phyloP scores from a whole-genome alignment of 2,329 filamentous ascomycete genomes.

The Setomelanomma holmii region DNA sequence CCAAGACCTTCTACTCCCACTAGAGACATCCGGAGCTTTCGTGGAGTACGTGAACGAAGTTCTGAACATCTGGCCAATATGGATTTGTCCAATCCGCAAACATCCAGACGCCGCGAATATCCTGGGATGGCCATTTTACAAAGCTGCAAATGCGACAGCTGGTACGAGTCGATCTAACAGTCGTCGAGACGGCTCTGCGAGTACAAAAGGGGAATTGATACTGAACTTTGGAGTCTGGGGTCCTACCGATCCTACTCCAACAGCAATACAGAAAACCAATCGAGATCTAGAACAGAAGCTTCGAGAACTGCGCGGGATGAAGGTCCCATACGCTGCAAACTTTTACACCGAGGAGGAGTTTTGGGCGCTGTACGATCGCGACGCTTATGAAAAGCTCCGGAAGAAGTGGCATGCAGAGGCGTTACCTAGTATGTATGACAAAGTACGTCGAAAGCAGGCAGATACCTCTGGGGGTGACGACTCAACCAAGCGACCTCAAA shows the following conservation, averaged over 20 bases:
- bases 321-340: conserved; percentile 84
- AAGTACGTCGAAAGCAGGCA: conserved; percentile 52
- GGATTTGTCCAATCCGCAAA: conserved; percentile 59
- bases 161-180: background rate
- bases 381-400: conserved; percentile 64
- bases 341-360: conserved; percentile 77
- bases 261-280: conserved; percentile 71
- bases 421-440: conserved; percentile 69
- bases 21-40: conserved; percentile 56
- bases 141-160: background rate
- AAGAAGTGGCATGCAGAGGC: conserved; percentile 63
- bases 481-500: background rate
- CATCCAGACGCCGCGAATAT: conserved; percentile 4
- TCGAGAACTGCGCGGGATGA: conserved; percentile 72
- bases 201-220: conserved; percentile 14
- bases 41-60: conserved; percentile 56
- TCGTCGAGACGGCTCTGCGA: background rate
- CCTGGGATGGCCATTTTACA: conserved; percentile 15
- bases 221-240: conserved; percentile 71
- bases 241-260: conserved; percentile 63
- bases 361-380: conserved; percentile 65
- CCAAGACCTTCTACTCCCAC: conserved; percentile 66
- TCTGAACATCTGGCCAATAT: conserved; percentile 60
- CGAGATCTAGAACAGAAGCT: conserved; percentile 73
- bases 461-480: too few species aligned